These are phyloP conservation scores for Allium cepa DNA, from an alignment of 106 monocot species.

Conservation along the genomic window DNA sequence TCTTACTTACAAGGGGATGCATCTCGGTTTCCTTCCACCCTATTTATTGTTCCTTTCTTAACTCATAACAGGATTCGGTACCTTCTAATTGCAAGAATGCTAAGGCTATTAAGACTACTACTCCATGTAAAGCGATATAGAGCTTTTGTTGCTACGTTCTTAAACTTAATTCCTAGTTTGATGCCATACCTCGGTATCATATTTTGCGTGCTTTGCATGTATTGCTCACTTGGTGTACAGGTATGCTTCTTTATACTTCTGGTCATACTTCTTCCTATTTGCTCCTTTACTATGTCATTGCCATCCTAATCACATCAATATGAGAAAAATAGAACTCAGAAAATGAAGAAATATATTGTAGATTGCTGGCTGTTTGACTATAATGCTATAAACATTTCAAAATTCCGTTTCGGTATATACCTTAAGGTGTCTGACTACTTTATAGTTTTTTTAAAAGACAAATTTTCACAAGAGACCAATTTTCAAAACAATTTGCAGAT, in stretches of 20 bases:
- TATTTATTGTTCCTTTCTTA: not conserved
- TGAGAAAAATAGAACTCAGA: too few relatives aligned
- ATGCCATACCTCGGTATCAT: constrained; percentile 95
- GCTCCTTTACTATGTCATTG: not conserved
- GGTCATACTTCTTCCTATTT: not conserved
- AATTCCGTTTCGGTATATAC: too few relatives aligned
- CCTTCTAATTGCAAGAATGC: constrained; percentile 90
- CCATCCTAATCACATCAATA: too few relatives aligned
- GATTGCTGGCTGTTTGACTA: too few relatives aligned
- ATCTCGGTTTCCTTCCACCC: too few relatives aligned
- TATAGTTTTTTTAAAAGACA: too few relatives aligned
- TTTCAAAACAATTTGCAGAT: too few relatives aligned
- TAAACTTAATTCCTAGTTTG: constrained; percentile 88
- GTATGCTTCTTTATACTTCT: constrained; percentile 22
- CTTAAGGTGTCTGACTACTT: too few relatives aligned
- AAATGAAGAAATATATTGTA: too few relatives aligned
- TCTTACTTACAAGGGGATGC: too few relatives aligned
- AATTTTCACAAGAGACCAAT: too few relatives aligned
- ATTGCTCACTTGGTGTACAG: constrained; percentile 89
- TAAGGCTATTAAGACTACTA: constrained; percentile 79
- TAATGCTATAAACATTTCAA: too few relatives aligned
- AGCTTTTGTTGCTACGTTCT: constrained; percentile 94
- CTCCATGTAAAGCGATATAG: constrained; percentile 66
- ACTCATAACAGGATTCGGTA: constrained; percentile 78
- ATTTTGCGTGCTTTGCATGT: constrained; percentile 85